Evolutionary conservation across 2,329 filamentous ascomycete genomes (phyloP).

Genomic region (Lachnellula suecica): DNA sequence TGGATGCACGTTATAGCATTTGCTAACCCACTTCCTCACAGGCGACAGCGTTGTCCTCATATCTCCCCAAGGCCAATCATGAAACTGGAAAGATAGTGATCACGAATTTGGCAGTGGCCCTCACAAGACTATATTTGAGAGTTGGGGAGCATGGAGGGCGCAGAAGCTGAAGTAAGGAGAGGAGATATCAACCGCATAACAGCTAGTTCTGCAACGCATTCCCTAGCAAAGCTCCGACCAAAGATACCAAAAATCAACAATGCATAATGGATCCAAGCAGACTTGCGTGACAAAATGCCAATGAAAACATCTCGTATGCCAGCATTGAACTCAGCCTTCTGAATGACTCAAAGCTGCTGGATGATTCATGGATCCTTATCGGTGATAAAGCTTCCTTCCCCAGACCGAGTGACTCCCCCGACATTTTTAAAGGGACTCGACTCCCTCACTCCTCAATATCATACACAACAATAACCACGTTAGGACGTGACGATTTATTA

Average conservation of each 20-base stretch:
- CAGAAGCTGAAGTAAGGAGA: background rate
- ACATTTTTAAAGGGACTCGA: background rate
- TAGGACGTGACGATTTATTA: background rate
- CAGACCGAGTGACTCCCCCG: constrained; percentile 20
- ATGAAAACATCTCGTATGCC: too few species aligned
- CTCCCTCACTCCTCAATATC: background rate
- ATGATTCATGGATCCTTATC: constrained; percentile 29
- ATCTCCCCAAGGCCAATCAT: constrained; percentile 47
- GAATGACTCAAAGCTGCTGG: constrained; percentile 16
- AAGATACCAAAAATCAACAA: constrained; percentile 9
- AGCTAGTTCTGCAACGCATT: too few species aligned
- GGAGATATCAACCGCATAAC: too few species aligned
- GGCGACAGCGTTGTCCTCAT: constrained; percentile 74
- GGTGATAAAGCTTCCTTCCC: constrained; percentile 28
- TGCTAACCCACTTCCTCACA: constrained; percentile 35
- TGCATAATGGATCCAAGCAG: too few species aligned
- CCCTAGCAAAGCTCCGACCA: too few species aligned
- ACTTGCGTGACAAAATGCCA: too few species aligned
- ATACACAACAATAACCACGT: background rate
- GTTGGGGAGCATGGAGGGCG: too few species aligned
- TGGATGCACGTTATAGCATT: background rate
- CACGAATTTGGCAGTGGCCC: too few species aligned
- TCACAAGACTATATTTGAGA: background rate
- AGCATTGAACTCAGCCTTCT: too few species aligned
- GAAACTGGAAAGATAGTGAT: constrained; percentile 14